Evolutionary conservation across 768 basidiomycete genomes (phyloP).

Genomic region (Mycena epipterygia): DNA sequence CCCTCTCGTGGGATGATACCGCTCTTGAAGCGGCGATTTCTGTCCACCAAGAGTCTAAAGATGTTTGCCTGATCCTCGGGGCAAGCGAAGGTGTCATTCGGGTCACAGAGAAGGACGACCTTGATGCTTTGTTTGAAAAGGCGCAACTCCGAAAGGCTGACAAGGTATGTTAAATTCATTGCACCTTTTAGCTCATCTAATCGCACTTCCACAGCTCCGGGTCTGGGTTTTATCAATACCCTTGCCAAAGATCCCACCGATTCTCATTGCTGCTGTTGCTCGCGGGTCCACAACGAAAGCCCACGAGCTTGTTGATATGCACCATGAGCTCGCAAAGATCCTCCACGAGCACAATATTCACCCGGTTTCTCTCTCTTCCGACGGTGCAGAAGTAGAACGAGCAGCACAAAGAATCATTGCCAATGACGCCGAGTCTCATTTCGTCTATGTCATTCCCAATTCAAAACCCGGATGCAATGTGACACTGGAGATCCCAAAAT

Average conservation of each 20-base stretch:
- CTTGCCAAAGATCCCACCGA: constrained; percentile 44
- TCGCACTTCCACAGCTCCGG: neutral
- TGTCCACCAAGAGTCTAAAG: constrained; percentile 27
- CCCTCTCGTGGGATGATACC: constrained; percentile 38
- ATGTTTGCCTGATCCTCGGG: constrained; percentile 33
- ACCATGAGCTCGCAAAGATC: constrained; percentile 38
- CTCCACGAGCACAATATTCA: constrained; percentile 39
- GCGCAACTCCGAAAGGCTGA: constrained; percentile 29
- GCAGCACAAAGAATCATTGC: constrained; percentile 39
- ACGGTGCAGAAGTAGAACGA: constrained; percentile 52
- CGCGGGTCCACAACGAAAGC: constrained; percentile 42
- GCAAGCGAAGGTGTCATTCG: constrained; percentile 19
- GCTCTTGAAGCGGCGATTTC: constrained; percentile 33
- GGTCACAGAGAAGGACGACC: constrained; percentile 23
- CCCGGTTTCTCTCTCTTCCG: constrained; percentile 49
- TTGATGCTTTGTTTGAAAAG: constrained; percentile 33
- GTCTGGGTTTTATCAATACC: constrained; percentile 3
- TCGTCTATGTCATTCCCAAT: constrained; percentile 2
- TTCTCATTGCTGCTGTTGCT: constrained; percentile 51
- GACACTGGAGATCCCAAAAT: constrained; percentile 15
- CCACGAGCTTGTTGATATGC: constrained; percentile 26
- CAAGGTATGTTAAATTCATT: constrained; percentile 32
- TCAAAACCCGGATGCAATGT: neutral
- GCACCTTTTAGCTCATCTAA: constrained; percentile 27
- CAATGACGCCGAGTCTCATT: neutral